A percentile compares a stretch with the other conserved stretches of the same genome.
Evolutionary conservation across 2,329 filamentous ascomycete genomes (phyloP).

Genomic region (Myrmaecium sp.): DNA sequence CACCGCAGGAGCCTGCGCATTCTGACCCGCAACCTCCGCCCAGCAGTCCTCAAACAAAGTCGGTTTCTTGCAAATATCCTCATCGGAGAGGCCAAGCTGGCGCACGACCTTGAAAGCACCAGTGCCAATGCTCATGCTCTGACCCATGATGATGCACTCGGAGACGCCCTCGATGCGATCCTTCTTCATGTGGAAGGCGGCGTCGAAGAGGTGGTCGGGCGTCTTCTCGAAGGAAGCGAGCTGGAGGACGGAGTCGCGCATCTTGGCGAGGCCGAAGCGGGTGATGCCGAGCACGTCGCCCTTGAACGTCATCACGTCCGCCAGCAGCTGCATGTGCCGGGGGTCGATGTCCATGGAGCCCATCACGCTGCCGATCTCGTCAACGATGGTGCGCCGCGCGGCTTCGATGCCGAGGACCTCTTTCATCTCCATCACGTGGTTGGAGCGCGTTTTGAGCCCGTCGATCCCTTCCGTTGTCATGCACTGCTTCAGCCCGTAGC

Average conservation of each 20-base stretch:
- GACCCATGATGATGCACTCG: slow-evolving; percentile 97
- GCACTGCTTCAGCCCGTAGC: slow-evolving; percentile 74
- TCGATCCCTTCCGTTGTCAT: slow-evolving; percentile 90
- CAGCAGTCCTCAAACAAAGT: slow-evolving; percentile 46
- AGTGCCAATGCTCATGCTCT: slow-evolving; percentile 81
- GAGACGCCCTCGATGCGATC: slow-evolving; percentile 86
- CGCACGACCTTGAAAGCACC: slow-evolving; percentile 83
- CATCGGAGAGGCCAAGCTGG: slow-evolving; percentile 48
- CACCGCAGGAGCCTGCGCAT: too few species aligned
- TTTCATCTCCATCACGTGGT: slow-evolving; percentile 78
- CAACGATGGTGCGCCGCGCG: slow-evolving; percentile 72
- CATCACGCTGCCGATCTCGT: slow-evolving; percentile 83
- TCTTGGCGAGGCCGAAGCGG: slow-evolving; percentile 88
- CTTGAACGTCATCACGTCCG: slow-evolving; percentile 98
- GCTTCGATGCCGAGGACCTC: slow-evolving; percentile 91
- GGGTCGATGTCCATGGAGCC: slow-evolving; percentile 89
- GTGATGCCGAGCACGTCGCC: slow-evolving; percentile 94
- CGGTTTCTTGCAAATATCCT: slow-evolving; percentile 40
- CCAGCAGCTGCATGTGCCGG: slow-evolving; percentile 90
- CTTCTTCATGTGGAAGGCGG: slow-evolving; percentile 77
- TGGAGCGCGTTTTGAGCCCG: slow-evolving; percentile 56
- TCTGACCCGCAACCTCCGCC: too few species aligned
- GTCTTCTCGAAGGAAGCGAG: slow-evolving; percentile 97
- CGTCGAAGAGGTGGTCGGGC: slow-evolving; percentile 90
- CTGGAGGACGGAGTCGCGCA: slow-evolving; percentile 85